Evolutionary conservation across 768 basidiomycete genomes (phyloP), one percentile per base, ranked within the genome.

Genomic region (Calocybe gangraenosa): DNA sequence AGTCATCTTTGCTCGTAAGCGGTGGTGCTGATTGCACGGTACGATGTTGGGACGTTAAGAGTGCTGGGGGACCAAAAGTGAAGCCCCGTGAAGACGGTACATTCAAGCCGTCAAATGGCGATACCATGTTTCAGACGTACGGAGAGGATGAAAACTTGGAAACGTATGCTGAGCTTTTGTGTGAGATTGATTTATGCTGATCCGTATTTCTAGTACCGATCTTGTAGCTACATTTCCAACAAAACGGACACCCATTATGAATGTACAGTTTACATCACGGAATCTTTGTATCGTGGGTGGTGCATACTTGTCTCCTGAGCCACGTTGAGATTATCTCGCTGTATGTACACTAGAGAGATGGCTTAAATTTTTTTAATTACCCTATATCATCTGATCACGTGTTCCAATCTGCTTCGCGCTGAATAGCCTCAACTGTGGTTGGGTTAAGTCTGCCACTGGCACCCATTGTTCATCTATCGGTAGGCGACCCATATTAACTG

Each of bases 31-130:
- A 99, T 61, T 94, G 91, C 79, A 97, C 96, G 0, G 93, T 97
- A 14, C 76, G 95, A n/a, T 93, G 92, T 46, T 99, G 96, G 96
- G 96, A 99, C 61, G 84, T 96, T 28, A 94, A 88, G 64, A 66
- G 75, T 36, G 65, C 85, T 8, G 92, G 90, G 9, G 88, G 88
- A 0, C 59, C 65, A 9, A 74, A 73, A 19, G 65, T 55, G 18
- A 87, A 84, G 60, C 54, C 73, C 10, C 73, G 73, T 30, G 82
- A 81, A 60, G 82, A 81, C 56, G 82, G 78, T 23, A 40, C 40
- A 9, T 28, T 28, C 25, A 28, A 28, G 25, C 25, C 11, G 25
- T 37, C 42, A 38, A 13, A 60, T 57, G 32, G 59, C 52, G 53
- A 61, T 59, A 43, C 50, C 44, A 0, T 28, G n/a, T 33, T 46